Evolutionary conservation across 768 basidiomycete genomes (phyloP).

Genomic region (Myochromella boudieri): DNA sequence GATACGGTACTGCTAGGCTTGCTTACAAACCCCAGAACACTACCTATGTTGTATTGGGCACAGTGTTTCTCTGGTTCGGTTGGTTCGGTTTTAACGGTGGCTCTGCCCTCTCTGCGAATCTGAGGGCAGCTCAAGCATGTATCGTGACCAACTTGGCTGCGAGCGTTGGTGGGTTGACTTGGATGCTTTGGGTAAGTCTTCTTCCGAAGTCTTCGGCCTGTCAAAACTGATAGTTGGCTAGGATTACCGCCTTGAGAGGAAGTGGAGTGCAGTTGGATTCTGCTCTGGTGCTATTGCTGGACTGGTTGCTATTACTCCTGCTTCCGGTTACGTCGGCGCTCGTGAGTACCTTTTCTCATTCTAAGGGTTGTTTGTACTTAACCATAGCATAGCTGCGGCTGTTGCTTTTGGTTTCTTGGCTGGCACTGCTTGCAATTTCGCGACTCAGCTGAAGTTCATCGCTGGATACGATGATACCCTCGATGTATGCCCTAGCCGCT

Average conservation of each 20-base stretch:
- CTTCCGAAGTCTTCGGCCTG: not conserved
- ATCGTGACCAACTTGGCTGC: constrained; percentile 94
- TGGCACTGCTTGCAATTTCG: constrained; percentile 87
- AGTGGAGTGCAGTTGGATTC: constrained; percentile 93
- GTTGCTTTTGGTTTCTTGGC: constrained; percentile 85
- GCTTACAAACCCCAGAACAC: constrained; percentile 95
- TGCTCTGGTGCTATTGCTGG: constrained; percentile 94
- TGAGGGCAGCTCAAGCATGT: constrained; percentile 85
- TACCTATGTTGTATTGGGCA: constrained; percentile 91
- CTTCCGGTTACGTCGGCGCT: constrained; percentile 76
- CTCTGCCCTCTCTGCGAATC: constrained; percentile 83
- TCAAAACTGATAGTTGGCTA: constrained; percentile 19
- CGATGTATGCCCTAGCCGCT: constrained; percentile 52
- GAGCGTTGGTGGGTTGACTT: constrained; percentile 82
- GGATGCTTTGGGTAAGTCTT: constrained; percentile 80
- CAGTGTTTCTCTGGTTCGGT: constrained; percentile 90
- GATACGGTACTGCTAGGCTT: constrained; percentile 87
- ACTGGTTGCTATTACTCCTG: constrained; percentile 89
- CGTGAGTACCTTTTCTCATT: constrained; percentile 42
- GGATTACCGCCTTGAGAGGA: constrained; percentile 91
- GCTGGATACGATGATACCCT: constrained; percentile 77
- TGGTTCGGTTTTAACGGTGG: constrained; percentile 99
- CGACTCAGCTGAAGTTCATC: constrained; percentile 91
- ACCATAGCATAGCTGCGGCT: constrained; percentile 55
- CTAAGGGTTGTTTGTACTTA: not conserved